phyloP scores from a whole-genome alignment of 176 grass and related monocot genomes.

The Paspalum notatum region DNA sequence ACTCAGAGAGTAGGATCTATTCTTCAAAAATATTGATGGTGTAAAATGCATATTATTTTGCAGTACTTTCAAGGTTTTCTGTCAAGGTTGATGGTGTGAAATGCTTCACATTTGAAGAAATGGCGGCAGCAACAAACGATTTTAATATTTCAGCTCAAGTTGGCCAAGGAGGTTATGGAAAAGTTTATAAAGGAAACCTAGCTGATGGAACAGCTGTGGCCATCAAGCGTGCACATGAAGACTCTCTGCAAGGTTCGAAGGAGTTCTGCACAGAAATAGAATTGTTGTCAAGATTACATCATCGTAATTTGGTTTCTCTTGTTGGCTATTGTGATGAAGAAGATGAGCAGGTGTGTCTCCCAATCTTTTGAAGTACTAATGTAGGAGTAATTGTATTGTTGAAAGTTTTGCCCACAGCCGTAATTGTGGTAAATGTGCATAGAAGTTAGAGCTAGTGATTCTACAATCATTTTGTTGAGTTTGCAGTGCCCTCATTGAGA shows the following conservation, averaged over 20 bases:
- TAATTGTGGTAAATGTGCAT: background rate
- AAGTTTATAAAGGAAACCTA: constrained; percentile 84
- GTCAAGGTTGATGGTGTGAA: constrained; percentile 83
- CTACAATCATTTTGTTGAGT: constrained; percentile 8
- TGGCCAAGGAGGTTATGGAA: constrained; percentile 94
- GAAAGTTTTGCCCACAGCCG: background rate
- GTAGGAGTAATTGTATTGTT: constrained; percentile 20
- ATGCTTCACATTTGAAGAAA: constrained; percentile 85
- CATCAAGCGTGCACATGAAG: constrained; percentile 89
- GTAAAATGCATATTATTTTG: constrained; percentile 37
- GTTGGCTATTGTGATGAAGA: constrained; percentile 89
- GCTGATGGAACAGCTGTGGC: constrained; percentile 78
- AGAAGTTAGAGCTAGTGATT: background rate
- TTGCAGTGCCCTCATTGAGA: constrained; percentile 34
- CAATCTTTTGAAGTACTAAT: constrained; percentile 1
- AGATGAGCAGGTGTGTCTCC: constrained; percentile 74
- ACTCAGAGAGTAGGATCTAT: constrained; percentile 9
- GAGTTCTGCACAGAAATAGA: constrained; percentile 97
- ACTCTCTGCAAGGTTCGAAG: constrained; percentile 88
- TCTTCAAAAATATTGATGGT: background rate
- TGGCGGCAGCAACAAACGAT: constrained; percentile 69
- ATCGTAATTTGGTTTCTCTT: constrained; percentile 92
- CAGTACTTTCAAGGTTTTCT: constrained; percentile 67
- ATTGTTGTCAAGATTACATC: constrained; percentile 89
- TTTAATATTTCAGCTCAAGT: constrained; percentile 74